A percentile compares a stretch with the other conserved stretches of the same genome.
Evolutionary conservation across 768 basidiomycete species (phyloP).

Genomic region (Lactifluus volemus): DNA sequence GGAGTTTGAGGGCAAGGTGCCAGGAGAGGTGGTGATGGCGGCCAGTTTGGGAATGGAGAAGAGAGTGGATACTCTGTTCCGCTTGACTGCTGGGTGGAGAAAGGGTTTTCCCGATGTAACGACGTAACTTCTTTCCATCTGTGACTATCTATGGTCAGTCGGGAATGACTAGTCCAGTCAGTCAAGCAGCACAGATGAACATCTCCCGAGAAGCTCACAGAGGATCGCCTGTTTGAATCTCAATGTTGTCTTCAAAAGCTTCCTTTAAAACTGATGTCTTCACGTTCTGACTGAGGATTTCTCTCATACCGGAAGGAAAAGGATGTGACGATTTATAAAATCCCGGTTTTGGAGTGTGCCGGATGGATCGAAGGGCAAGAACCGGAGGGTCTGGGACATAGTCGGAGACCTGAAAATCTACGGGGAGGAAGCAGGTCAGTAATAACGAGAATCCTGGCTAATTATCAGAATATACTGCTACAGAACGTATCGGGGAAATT

Average conservation of each 20-base stretch:
- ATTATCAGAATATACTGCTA: background rate
- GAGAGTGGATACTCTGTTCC: background rate
- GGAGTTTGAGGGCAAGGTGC: background rate
- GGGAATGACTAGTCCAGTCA: background rate
- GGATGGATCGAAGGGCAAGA: conserved; percentile 5
- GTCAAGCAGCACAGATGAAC: background rate
- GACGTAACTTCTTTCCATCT: background rate
- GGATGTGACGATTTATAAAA: background rate
- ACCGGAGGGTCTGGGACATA: background rate
- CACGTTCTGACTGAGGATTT: background rate
- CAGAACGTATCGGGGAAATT: background rate
- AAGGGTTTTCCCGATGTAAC: background rate
- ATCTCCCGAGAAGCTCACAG: background rate
- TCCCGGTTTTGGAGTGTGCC: conserved; percentile 4
- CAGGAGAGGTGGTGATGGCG: conserved; percentile 1
- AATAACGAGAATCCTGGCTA: background rate
- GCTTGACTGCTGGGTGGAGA: background rate
- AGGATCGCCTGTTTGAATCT: background rate
- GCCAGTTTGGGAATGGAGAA: background rate
- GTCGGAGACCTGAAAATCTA: background rate
- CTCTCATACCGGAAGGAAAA: background rate
- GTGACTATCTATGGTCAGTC: background rate
- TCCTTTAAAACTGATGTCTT: background rate
- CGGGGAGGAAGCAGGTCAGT: background rate
- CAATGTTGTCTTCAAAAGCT: background rate